A percentile compares a stretch with the other conserved stretches of the same genome.
Evolutionary conservation across 2,329 filamentous ascomycete species (phyloP).

Genomic region (Tolypocladium tropicale): DNA sequence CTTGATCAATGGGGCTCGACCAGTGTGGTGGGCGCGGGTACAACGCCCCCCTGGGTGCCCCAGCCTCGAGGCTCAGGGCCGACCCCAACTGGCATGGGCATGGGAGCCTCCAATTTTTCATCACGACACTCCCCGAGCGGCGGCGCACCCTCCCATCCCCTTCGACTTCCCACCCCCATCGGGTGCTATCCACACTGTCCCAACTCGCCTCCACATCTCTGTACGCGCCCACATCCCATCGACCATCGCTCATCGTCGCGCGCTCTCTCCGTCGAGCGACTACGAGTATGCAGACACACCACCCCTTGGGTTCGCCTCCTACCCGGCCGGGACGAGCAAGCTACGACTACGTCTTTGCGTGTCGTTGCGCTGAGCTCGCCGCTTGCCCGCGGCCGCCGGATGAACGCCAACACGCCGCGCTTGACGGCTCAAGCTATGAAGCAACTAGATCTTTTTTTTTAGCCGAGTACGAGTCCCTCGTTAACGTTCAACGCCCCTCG

Average conservation of each 20-base stretch:
- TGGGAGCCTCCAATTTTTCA: constrained; percentile 3
- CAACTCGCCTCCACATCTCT: background rate
- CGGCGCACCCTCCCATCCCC: background rate
- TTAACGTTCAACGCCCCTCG: background rate
- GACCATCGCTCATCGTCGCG: background rate
- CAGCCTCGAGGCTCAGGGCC: background rate
- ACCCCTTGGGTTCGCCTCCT: background rate
- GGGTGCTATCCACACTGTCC: background rate
- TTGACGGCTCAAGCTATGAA: background rate
- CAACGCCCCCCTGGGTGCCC: background rate
- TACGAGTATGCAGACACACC: background rate
- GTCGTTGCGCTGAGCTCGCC: background rate
- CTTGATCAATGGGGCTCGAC: background rate
- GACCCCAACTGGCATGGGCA: constrained; percentile 3
- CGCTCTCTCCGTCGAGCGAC: background rate
- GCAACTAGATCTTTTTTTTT: background rate
- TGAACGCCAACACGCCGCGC: background rate
- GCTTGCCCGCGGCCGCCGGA: background rate
- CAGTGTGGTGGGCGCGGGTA: background rate
- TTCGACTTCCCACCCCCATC: background rate
- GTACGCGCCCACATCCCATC: background rate
- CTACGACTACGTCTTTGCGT: background rate
- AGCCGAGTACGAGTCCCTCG: background rate
- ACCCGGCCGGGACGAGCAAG: background rate
- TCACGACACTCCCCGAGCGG: constrained; percentile 2